These are phyloP conservation scores for Fusarium duplospermum DNA, from an alignment of 2,329 filamentous ascomycete genomes.

Conservation along the genomic window DNA sequence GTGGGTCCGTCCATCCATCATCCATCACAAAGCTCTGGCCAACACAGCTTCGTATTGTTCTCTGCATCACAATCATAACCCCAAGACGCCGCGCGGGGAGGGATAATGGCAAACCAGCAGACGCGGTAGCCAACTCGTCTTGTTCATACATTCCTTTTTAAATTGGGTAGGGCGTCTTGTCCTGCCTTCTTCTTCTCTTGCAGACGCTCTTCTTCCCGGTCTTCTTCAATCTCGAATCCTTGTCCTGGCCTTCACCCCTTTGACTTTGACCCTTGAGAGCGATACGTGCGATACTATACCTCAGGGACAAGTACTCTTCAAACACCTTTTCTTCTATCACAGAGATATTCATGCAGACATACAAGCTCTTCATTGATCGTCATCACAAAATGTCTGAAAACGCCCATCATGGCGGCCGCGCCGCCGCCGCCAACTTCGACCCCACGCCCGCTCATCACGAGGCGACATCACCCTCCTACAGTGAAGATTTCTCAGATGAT, in stretches of 20 bases:
- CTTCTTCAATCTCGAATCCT: neutral
- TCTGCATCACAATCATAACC: conserved; percentile 40
- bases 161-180: neutral
- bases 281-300: neutral
- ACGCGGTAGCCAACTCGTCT: neutral
- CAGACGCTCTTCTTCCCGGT: neutral
- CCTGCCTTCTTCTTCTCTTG: neutral
- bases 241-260: neutral
- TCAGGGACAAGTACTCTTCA: neutral
- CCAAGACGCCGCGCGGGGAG: conserved; percentile 31
- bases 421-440: conserved; percentile 30
- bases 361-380: conserved; percentile 27
- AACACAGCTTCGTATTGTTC: conserved; percentile 45
- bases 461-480: conserved; percentile 10
- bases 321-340: neutral
- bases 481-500: conserved; percentile 30
- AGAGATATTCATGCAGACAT: conserved; percentile 12
- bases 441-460: conserved; percentile 34
- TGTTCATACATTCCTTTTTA: conserved; percentile 3
- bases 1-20: conserved; percentile 20
- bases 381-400: conserved; percentile 27
- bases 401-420: conserved; percentile 3
- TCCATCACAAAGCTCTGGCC: conserved; percentile 27
- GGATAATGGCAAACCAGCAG: conserved; percentile 36
- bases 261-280: neutral